Evolutionary conservation across 768 basidiomycete genomes (phyloP).

Genomic region (Gloeostereum incarnatum): DNA sequence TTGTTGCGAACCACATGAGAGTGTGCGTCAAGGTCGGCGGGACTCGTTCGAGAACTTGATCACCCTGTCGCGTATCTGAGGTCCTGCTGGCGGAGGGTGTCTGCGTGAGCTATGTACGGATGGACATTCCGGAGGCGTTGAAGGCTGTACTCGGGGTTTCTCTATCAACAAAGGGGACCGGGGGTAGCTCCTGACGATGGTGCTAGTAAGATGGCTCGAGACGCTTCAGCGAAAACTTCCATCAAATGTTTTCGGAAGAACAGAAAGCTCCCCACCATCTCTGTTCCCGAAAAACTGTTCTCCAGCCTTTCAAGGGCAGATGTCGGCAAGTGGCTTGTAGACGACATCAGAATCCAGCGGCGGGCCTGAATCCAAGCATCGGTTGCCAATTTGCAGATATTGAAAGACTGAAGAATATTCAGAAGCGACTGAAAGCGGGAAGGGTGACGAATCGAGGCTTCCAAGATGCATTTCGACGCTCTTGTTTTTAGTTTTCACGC

Average conservation of each 20-base stretch:
- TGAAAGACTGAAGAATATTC: no score
- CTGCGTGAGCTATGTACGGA: conserved; percentile 9
- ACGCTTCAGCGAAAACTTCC: conserved; percentile 7
- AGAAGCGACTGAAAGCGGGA: no score
- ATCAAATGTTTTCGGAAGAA: not conserved
- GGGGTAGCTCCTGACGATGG: conserved; percentile 12
- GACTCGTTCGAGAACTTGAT: conserved; percentile 9
- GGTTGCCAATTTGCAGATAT: no score
- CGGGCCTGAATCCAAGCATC: no score
- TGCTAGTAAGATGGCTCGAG: conserved; percentile 12
- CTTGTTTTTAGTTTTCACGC: no score
- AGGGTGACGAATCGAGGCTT: no score
- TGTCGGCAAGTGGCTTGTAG: not conserved
- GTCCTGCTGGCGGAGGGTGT: conserved; percentile 18
- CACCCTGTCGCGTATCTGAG: conserved; percentile 15
- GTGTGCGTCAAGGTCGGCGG: conserved; percentile 7
- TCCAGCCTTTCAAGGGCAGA: not conserved
- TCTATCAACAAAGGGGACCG: conserved; percentile 13
- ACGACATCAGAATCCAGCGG: no score
- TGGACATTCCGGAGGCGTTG: not conserved
- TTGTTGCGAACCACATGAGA: conserved; percentile 13
- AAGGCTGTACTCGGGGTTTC: conserved; percentile 3
- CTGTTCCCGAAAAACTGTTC: not conserved
- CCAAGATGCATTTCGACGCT: no score
- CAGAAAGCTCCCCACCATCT: not conserved